A percentile compares a stretch with the other conserved stretches of the same genome.
Evolutionary conservation across 106 monocot genomes (phyloP).

Genomic region (Ottelia alismoides): DNA sequence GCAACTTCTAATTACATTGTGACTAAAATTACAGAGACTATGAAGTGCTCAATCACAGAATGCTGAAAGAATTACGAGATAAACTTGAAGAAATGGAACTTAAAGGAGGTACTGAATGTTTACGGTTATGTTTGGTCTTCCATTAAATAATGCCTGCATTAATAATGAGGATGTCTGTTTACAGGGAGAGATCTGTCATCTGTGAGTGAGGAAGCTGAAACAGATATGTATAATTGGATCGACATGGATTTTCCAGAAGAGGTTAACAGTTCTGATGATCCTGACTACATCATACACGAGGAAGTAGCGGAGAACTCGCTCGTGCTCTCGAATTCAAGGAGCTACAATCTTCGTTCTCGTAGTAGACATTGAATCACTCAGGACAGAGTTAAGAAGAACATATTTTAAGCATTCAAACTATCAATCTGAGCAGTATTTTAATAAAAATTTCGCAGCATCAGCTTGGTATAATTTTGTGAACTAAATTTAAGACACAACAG

Average conservation of each 20-base stretch:
- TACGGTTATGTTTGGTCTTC: not conserved
- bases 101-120: constrained; percentile 21
- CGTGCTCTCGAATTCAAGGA: constrained; percentile 15
- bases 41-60: constrained; percentile 46
- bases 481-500: too few relatives aligned
- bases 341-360: constrained; percentile 59
- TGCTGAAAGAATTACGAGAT: constrained; percentile 58
- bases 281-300: constrained; percentile 30
- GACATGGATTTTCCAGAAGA: constrained; percentile 72
- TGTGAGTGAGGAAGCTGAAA: constrained; percentile 29
- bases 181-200: constrained; percentile 18
- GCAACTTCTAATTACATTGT: too few relatives aligned
- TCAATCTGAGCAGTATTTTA: too few relatives aligned
- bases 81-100: constrained; percentile 49
- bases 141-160: not conserved
- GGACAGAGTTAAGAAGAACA: too few relatives aligned
- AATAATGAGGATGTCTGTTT: too few relatives aligned
- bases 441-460: too few relatives aligned
- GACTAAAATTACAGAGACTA: constrained; percentile 68
- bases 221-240: constrained; percentile 67
- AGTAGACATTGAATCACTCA: constrained; percentile 10
- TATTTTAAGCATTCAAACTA: too few relatives aligned
- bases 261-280: constrained; percentile 44
- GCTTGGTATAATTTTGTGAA: too few relatives aligned
- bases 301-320: constrained; percentile 43